Base-by-base conservation (phyloP, 1,284 basidiomycete species). In the Fistulina hepatica region DNA sequence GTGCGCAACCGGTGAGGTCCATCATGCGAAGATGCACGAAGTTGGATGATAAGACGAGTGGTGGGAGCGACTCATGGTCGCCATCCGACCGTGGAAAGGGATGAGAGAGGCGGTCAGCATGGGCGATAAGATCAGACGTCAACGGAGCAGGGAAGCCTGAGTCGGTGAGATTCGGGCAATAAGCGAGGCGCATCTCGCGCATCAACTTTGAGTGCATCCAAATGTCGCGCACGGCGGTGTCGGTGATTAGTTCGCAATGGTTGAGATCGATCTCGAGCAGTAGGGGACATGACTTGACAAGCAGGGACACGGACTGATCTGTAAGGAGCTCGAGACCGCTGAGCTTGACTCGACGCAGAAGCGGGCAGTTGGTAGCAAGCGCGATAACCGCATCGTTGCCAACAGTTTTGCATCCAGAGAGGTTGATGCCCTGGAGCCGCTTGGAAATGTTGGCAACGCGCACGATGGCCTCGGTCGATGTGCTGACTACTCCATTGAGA, bases 201-300 rank as follows among this genome's bases (percentile, higher is more conserved):
- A 98, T 82, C 51, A 90, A 76, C 13, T 64, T 65, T 2, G 80
- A 80, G 49, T 84, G 64, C 12, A 72, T 67, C 84, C 94, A 95
- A 15, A 98, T 72, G 48, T 90, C 79, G 37, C 89, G 79, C 35
- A 92, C 69, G 25, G 88, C 71, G 15, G 65, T 56, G 54, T 97
- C 81, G 9, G 88, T 82, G 52, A 97, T 72, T 39, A 70, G 69
- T 41, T 74, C 70, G 61, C 92, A 93, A 45, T 79, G 71, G 50
- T 90, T 82, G 46, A 98, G 74, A 59, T 98, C 95, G 48, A 97
- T 80, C 60, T 99, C 95, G 38, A 98, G 73, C 13, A 99, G 70
- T 24, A 92, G 71, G 1, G 89, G 85, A 53, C 93, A 97, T 6
- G 71, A 66, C 41, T 72, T 70, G n/a, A 88, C 83, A 33, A 99